These are phyloP conservation scores for Umbilicaria muhlenbergii DNA, from an alignment of 495 filamentous ascomycete species.

Conservation along the genomic window DNA sequence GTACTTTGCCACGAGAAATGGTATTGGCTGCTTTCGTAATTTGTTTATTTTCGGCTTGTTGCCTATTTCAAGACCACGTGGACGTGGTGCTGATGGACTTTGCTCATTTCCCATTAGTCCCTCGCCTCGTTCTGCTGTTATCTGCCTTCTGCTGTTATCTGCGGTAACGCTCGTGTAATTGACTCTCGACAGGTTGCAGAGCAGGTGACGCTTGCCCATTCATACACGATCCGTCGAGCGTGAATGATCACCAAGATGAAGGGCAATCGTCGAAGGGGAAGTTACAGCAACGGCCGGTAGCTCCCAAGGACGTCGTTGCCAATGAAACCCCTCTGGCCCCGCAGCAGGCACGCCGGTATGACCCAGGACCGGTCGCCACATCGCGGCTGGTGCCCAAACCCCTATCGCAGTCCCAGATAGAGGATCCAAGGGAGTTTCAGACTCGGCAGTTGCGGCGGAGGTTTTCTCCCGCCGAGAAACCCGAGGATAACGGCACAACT, in stretches of 20 bases:
- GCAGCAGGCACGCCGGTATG: conserved; percentile 6
- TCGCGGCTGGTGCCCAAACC: conserved; percentile 46
- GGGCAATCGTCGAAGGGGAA: conserved; percentile 4
- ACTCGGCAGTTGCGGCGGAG: conserved; percentile 59
- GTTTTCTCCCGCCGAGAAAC: conserved; percentile 45
- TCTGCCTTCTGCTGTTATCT: no score
- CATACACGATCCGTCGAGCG: conserved; percentile 19
- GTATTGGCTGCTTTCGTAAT: background rate
- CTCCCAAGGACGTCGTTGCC: background rate
- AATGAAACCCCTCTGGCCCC: conserved; percentile 1
- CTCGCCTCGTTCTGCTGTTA: background rate
- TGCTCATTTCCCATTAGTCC: background rate
- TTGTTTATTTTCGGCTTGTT: background rate
- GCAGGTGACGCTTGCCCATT: conserved; percentile 26
- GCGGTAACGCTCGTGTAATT: background rate
- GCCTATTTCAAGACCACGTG: conserved; percentile 1
- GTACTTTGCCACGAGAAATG: conserved; percentile 5
- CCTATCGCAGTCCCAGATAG: conserved; percentile 43
- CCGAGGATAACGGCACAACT: conserved; percentile 34
- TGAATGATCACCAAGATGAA: background rate
- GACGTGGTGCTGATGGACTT: background rate
- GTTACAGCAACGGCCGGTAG: background rate
- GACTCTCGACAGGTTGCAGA: conserved; percentile 21
- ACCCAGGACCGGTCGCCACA: conserved; percentile 5
- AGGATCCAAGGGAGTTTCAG: conserved; percentile 62